A percentile compares a stretch with the other conserved stretches of the same genome.
These are phyloP conservation scores for Periconia sp. DNA, from an alignment of 2,329 filamentous ascomycete genomes.

Conservation along the genomic window DNA sequence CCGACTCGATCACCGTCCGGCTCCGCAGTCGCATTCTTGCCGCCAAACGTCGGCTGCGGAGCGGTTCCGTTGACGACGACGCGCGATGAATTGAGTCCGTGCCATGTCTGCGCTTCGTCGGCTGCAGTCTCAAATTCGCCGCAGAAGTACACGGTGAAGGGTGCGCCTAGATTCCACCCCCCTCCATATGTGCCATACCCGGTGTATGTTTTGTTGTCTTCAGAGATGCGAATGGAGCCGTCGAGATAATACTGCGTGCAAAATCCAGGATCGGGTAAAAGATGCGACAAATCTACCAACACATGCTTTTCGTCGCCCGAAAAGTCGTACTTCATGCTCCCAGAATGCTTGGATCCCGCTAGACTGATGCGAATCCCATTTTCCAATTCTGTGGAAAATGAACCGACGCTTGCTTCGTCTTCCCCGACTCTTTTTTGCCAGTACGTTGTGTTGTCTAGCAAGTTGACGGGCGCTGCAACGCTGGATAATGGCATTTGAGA, in stretches of 20 bases:
- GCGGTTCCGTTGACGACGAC: constrained; percentile 11
- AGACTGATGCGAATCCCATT: constrained; percentile 62
- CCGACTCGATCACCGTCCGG: constrained; percentile 49
- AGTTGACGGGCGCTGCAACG: constrained; percentile 38
- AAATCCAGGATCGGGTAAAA: constrained; percentile 22
- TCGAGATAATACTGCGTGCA: constrained; percentile 28
- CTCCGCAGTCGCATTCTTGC: constrained; percentile 9
- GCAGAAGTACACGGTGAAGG: constrained; percentile 31
- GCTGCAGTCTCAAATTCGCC: constrained; percentile 28
- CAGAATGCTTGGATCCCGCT: constrained; percentile 58
- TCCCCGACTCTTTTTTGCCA: constrained; percentile 38
- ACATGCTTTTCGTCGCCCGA: constrained; percentile 40
- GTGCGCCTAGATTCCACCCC: constrained; percentile 36
- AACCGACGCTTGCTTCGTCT: constrained; percentile 58
- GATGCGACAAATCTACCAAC: constrained; percentile 50
- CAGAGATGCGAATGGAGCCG: constrained; percentile 19
- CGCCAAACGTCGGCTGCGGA: constrained; percentile 13
- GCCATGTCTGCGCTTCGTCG: constrained; percentile 46
- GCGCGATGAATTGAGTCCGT: constrained; percentile 44
- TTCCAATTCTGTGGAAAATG: constrained; percentile 60
- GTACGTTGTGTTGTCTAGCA: constrained; percentile 45
- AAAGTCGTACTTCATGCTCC: constrained; percentile 64
- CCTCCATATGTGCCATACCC: constrained; percentile 28
- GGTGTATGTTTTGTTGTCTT: constrained; percentile 24
- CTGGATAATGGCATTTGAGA: constrained; percentile 54